phyloP scores from a whole-genome alignment of 805 yeast species.

The Pichia manshurica region DNA sequence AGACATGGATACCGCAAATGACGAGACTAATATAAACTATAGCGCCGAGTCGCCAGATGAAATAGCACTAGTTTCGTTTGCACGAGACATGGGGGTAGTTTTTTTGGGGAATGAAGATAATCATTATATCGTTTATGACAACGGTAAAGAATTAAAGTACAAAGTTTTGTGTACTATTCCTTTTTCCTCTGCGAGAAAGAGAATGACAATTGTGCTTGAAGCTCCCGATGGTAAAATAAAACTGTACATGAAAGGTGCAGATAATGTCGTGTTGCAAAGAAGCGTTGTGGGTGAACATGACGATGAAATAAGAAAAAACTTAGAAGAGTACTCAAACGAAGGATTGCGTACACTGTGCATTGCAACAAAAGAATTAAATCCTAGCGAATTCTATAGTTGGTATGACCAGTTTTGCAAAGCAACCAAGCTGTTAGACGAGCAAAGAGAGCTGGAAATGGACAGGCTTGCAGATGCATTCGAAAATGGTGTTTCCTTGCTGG shows the following conservation, averaged over 20 bases:
- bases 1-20: conserved; percentile 18
- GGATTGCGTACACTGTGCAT: conserved; percentile 74
- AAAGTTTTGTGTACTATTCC: conserved; percentile 52
- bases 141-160: conserved; percentile 41
- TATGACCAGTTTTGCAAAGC: conserved; percentile 51
- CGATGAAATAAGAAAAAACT: conserved; percentile 47
- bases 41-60: conserved; percentile 86
- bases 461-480: conserved; percentile 56
- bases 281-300: conserved; percentile 27
- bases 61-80: conserved; percentile 71
- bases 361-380: conserved; percentile 49
- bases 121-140: conserved; percentile 37
- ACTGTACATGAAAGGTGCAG: conserved; percentile 69
- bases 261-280: conserved; percentile 55
- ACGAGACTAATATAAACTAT: conserved; percentile 41
- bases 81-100: conserved; percentile 66
- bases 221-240: conserved; percentile 37
- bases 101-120: conserved; percentile 50
- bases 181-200: conserved; percentile 65
- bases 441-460: conserved; percentile 55
- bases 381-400: conserved; percentile 49
- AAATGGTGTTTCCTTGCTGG: conserved; percentile 48
- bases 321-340: conserved; percentile 68
- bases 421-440: conserved; percentile 43
- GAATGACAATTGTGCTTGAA: conserved; percentile 70